Evolutionary conservation across 2,329 filamentous ascomycete genomes (phyloP), one percentile per base, ranked within the genome.

Genomic region (Ceratocystis huliohia): DNA sequence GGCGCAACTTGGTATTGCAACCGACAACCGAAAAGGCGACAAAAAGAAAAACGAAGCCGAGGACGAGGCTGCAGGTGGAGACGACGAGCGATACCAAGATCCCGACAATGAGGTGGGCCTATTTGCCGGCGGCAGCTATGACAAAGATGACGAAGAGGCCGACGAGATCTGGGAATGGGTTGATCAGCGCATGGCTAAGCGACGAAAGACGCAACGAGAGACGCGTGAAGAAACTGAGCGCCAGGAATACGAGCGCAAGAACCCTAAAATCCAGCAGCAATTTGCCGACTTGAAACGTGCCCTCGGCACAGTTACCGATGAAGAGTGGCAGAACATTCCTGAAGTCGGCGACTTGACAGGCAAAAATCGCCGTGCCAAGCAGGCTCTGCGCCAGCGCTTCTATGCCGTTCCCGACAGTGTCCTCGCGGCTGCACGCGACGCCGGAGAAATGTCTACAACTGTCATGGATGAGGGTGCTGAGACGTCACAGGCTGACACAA

Each of bases 381-480:
- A 96, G 76, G 90, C 91, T 59, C 79, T 89, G 70, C 85, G 89
- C 64, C 87, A 94, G 74, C 80, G 90, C 61, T 96, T 96, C 76
- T 99, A 99, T 74, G 94, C 93, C 2, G 94, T 99, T 0, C 95
- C 94, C 0, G 94, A 99, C 76, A 96, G 91, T 73, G 94, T 99
- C 5, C 81, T 99, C 65, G 91, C 93, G 0, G 89, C 91, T 6
- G 93, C 92, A 17, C 82, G 89, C 71, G 89, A 91, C 71, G 83
- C 88, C 1, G 82, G 84, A 3, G 89, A 96, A 73, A 83, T 97
- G 70, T 88, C 91, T 61, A 94, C 91, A 1, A 95, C 90, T 0
- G 86, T 99, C n/a, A 82, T 86, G 57, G 91, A 95, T 46, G 92
- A 96, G 68, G 78, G 76, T 22, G 72, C 73, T 1, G 71, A 74